phyloP scores from a whole-genome alignment of 495 filamentous ascomycete species.

The Clavariopsis aquatica region DNA sequence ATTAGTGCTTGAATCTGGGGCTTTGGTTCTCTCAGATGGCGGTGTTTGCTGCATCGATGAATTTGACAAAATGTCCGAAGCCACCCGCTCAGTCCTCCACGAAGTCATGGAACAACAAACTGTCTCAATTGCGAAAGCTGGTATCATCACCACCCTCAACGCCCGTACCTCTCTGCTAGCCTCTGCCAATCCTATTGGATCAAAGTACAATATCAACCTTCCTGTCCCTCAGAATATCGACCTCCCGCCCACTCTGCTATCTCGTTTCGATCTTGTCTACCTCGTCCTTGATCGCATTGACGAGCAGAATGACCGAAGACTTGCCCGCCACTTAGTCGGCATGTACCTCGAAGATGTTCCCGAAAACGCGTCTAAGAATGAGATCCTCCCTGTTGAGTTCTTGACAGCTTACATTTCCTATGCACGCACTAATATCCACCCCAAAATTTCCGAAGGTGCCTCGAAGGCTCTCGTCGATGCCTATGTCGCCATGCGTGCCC shows the following conservation, averaged over 20 bases:
- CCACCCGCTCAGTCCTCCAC: constrained; percentile 92
- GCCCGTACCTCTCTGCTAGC: constrained; percentile 91
- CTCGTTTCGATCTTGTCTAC: constrained; percentile 95
- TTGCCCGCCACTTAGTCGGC: constrained; percentile 88
- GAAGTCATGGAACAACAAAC: constrained; percentile 99
- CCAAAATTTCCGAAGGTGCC: constrained; percentile 73
- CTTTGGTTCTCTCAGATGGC: constrained; percentile 91
- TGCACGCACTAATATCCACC: constrained; percentile 83
- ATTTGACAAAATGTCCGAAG: constrained; percentile 98
- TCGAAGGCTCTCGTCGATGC: constrained; percentile 76
- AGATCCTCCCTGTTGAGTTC: constrained; percentile 91
- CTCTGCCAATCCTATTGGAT: constrained; percentile 96
- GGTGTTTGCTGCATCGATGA: constrained; percentile 99
- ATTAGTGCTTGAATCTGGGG: constrained; percentile 94
- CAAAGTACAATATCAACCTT: constrained; percentile 92
- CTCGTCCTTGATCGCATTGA: constrained; percentile 92
- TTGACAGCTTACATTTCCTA: constrained; percentile 97
- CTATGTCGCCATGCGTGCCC: constrained; percentile 94
- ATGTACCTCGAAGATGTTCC: constrained; percentile 97
- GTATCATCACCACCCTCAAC: constrained; percentile 97
- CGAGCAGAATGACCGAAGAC: constrained; percentile 79
- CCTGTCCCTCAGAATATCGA: constrained; percentile 98
- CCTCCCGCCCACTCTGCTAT: constrained; percentile 89
- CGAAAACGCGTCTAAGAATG: constrained; percentile 72
- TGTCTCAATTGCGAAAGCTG: constrained; percentile 96